phyloP scores from a whole-genome alignment of 176 grass and related monocot species.

The Eleusine coracana region DNA sequence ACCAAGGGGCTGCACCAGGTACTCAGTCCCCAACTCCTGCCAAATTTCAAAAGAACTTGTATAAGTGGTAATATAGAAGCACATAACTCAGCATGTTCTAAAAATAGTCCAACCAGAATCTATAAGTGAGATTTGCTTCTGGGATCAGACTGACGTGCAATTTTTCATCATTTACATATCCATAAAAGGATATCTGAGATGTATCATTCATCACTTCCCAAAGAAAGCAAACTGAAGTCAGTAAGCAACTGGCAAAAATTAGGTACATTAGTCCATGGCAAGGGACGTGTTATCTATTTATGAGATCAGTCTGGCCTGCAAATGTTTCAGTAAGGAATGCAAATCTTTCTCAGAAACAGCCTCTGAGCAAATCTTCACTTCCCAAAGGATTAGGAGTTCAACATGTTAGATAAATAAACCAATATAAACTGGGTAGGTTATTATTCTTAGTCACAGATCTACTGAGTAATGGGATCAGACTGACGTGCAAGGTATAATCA shows the following conservation, averaged over 20 bases:
- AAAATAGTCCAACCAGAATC: background rate
- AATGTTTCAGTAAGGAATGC: background rate
- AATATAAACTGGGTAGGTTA: background rate
- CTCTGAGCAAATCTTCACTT: constrained; percentile 8
- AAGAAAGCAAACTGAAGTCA: background rate
- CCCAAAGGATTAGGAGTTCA: background rate
- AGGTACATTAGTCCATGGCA: background rate
- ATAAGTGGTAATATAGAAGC: background rate
- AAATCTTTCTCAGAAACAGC: constrained; percentile 14
- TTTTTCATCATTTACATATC: constrained; percentile 45
- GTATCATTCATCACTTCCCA: constrained; percentile 43
- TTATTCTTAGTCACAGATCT: background rate
- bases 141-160: constrained; percentile 71
- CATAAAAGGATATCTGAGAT: constrained; percentile 45
- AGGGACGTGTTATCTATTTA: background rate
- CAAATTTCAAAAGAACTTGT: constrained; percentile 19
- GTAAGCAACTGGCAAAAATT: background rate
- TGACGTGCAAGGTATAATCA: constrained; percentile 41
- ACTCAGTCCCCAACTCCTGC: constrained; percentile 52
- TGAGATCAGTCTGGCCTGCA: background rate
- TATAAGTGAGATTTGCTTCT: background rate
- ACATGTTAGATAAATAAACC: background rate
- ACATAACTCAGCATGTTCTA: background rate
- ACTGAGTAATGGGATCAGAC: constrained; percentile 27
- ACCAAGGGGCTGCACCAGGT: constrained; percentile 51